These are phyloP conservation scores for Fusarium cyanostomum DNA, from an alignment of 2,329 filamentous ascomycete species.

Conservation along the genomic window DNA sequence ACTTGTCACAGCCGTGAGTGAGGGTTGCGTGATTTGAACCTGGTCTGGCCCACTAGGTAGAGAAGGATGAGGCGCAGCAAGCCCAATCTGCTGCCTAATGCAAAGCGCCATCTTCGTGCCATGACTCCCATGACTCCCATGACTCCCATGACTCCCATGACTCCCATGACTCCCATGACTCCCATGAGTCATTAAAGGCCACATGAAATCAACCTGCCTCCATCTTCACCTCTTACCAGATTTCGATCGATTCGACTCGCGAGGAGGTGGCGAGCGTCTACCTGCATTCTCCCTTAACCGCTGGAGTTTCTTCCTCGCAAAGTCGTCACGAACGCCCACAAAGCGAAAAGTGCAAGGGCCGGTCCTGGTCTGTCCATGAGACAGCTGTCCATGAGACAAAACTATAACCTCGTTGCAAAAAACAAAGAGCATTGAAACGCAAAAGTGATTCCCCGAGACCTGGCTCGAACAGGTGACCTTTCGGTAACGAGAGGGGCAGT, in stretches of 20 bases:
- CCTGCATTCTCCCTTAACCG: background rate
- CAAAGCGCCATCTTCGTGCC: no score
- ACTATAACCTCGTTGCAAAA: background rate
- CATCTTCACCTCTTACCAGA: no score
- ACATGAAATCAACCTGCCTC: no score
- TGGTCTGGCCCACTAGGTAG: background rate
- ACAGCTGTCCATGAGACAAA: no score
- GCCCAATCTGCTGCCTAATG: background rate
- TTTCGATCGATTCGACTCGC: no score
- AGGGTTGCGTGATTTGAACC: background rate
- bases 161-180: no score
- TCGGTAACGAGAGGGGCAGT: slow-evolving; percentile 26
- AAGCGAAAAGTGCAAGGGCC: no score
- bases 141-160: no score
- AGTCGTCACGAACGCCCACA: slow-evolving; percentile 6
- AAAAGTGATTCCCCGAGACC: slow-evolving; percentile 31
- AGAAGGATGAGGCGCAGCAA: slow-evolving; percentile 7
- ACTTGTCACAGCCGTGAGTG: background rate
- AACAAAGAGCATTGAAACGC: background rate
- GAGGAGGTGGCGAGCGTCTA: no score
- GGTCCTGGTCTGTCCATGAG: no score
- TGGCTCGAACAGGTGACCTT: slow-evolving; percentile 39
- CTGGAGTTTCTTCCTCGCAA: background rate
- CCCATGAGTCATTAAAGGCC: no score
- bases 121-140: no score